phyloP scores from a whole-genome alignment of 306 rosid genomes.

The Phaseolus lunatus region DNA sequence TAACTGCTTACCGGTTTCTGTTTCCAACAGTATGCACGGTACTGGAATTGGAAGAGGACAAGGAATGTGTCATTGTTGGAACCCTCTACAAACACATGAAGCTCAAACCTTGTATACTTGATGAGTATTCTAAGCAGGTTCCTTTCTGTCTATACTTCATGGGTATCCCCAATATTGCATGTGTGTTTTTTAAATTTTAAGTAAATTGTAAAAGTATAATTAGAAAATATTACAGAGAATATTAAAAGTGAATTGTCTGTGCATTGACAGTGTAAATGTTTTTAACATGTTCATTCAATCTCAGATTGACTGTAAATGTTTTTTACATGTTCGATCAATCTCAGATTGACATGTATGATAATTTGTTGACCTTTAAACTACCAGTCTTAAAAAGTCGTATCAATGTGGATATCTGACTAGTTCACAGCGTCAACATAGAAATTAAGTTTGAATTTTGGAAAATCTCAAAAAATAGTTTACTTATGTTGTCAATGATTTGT shows the following conservation, averaged over 20 bases:
- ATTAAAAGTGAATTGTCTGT: not conserved
- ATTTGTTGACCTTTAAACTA: not conserved
- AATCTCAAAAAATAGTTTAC: not conserved
- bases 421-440: not conserved
- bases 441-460: not conserved
- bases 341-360: not conserved
- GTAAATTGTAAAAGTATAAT: not conserved
- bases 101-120: conserved; percentile 88
- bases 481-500: not conserved
- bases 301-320: not conserved
- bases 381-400: not conserved
- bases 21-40: conserved; percentile 73
- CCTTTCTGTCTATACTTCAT: not conserved
- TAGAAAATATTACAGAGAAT: not conserved
- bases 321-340: not conserved
- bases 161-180: too few relatives aligned
- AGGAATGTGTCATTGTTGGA: conserved; percentile 88
- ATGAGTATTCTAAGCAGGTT: conserved; percentile 94
- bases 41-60: conserved; percentile 73
- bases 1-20: not conserved
- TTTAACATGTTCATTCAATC: not conserved
- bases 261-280: not conserved
- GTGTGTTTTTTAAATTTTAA: not conserved
- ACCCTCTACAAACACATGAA: conserved; percentile 94
- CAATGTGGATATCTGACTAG: not conserved